These are phyloP conservation scores for Clitoria ternatea DNA, from an alignment of 306 rosid genomes.

Conservation along the genomic window DNA sequence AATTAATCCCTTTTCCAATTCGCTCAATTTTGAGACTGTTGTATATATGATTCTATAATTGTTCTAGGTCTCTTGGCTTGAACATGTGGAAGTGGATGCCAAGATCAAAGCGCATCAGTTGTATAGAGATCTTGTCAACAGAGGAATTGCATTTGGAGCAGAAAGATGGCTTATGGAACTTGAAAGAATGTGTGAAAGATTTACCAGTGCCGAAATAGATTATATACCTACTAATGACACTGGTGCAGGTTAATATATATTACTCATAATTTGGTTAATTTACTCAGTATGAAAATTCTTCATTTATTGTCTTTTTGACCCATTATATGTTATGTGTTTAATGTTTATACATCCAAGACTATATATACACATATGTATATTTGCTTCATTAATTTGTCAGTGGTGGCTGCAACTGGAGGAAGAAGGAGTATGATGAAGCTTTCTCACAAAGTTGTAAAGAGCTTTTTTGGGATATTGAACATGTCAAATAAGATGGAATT, in stretches of 20 bases:
- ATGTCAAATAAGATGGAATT: constrained; percentile 40
- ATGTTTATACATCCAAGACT: not conserved
- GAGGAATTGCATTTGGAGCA: constrained; percentile 57
- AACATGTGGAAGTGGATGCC: constrained; percentile 72
- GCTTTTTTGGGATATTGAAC: constrained; percentile 39
- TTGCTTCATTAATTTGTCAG: constrained; percentile 23
- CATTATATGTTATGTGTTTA: not conserved
- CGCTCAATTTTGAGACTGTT: not conserved
- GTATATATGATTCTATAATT: not conserved
- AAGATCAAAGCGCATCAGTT: constrained; percentile 36
- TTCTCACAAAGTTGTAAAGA: constrained; percentile 51
- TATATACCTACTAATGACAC: constrained; percentile 13
- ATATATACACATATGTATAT: no score
- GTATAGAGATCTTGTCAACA: constrained; percentile 42
- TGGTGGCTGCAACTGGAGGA: constrained; percentile 30
- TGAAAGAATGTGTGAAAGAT: constrained; percentile 56
- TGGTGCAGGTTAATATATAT: constrained; percentile 32
- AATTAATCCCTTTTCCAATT: no score
- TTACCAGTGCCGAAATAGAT: not conserved
- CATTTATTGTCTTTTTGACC: not conserved
- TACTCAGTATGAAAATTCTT: no score
- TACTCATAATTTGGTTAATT: no score
- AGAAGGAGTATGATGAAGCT: constrained; percentile 41
- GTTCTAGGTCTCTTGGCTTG: constrained; percentile 69
- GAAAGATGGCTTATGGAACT: constrained; percentile 66